Percentiles rank a stretch among this genome's conserved stretches.
Conservation (phyloP, 2,329 filamentous ascomycete species). For the Fusarium compactum region DNA sequence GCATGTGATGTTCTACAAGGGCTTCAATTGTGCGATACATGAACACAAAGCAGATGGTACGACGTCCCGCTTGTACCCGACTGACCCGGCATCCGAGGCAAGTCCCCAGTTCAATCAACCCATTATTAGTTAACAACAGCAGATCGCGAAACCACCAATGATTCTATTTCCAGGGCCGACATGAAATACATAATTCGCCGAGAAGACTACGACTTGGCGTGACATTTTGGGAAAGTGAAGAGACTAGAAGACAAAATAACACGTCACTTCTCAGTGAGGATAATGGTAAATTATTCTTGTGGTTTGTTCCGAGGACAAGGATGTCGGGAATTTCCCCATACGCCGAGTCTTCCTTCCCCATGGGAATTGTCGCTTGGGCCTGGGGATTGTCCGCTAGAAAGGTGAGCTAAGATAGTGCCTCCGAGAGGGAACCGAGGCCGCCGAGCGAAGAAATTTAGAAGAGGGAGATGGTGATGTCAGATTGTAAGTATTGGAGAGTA, state of each 20-base stretch:
- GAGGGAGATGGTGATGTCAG: constrained; percentile 19
- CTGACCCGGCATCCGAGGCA: constrained; percentile 12
- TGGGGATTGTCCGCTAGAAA: constrained; percentile 20
- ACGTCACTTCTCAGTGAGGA: rapidly evolving
- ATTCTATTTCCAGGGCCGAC: constrained; percentile 16
- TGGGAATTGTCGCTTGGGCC: constrained; percentile 26
- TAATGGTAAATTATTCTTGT: rapidly evolving
- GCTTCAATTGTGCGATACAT: not conserved
- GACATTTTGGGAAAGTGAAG: not conserved
- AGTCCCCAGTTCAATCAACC: constrained; percentile 1
- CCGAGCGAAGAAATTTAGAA: not conserved
- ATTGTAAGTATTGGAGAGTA: not conserved
- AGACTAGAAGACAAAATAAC: not conserved
- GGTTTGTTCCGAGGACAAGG: not conserved
- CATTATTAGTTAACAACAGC: constrained; percentile 13
- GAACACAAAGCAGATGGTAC: not conserved
- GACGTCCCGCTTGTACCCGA: constrained; percentile 15
- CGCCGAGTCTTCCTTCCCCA: constrained; percentile 17
- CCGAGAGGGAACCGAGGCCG: constrained; percentile 31
- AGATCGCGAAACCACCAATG: constrained; percentile 2
- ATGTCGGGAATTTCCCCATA: constrained; percentile 25
- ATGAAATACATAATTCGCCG: constrained; percentile 29
- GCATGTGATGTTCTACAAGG: not conserved
- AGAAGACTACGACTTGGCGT: constrained; percentile 18
- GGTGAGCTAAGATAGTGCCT: constrained; percentile 23